A percentile compares a stretch with the other conserved stretches of the same genome.
These are phyloP conservation scores for Nectriaceae sp. DNA, from an alignment of 2,329 filamentous ascomycete genomes.

Conservation along the genomic window DNA sequence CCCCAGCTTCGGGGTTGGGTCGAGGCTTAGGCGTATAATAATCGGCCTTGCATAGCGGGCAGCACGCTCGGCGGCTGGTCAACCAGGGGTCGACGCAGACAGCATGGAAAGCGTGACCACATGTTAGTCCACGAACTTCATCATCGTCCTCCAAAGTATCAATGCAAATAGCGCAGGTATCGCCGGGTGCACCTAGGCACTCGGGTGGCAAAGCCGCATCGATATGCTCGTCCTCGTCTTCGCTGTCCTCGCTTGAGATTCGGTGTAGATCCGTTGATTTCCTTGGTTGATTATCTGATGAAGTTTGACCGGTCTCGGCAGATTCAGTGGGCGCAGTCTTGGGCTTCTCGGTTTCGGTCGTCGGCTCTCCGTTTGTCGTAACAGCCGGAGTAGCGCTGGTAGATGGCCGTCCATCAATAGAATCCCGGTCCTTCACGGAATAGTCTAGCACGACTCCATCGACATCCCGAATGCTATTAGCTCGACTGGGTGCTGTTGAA, in stretches of 20 bases:
- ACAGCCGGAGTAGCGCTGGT: slow-evolving; percentile 20
- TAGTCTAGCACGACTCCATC: slow-evolving; percentile 55
- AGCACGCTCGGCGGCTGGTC: slow-evolving; percentile 90
- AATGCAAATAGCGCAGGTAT: slow-evolving; percentile 95
- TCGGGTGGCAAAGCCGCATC: slow-evolving; percentile 81
- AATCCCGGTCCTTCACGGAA: slow-evolving; percentile 46
- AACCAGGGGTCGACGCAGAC: slow-evolving; percentile 96
- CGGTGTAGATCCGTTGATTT: slow-evolving; percentile 35
- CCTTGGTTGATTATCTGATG: slow-evolving; percentile 20
- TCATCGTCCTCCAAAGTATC: slow-evolving; percentile 94
- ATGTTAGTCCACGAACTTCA: slow-evolving; percentile 89
- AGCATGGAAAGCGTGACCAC: slow-evolving; percentile 97
- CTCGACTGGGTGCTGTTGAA: slow-evolving; percentile 69
- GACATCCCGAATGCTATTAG: slow-evolving; percentile 71
- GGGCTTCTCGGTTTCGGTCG: slow-evolving; percentile 22
- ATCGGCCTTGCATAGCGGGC: slow-evolving; percentile 95
- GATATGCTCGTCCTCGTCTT: slow-evolving; percentile 79
- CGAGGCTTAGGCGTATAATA: slow-evolving; percentile 95
- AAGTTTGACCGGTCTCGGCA: slow-evolving; percentile 26
- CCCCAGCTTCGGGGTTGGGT: slow-evolving; percentile 47
- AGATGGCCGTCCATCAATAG: slow-evolving; percentile 43
- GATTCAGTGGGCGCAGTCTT: slow-evolving; percentile 14
- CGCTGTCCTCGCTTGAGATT: slow-evolving; percentile 52
- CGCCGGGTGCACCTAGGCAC: slow-evolving; percentile 77
- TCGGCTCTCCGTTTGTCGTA: slow-evolving; percentile 15